These are phyloP conservation scores for Tolypocladium album DNA, from an alignment of 2,329 filamentous ascomycete species.

Conservation along the genomic window DNA sequence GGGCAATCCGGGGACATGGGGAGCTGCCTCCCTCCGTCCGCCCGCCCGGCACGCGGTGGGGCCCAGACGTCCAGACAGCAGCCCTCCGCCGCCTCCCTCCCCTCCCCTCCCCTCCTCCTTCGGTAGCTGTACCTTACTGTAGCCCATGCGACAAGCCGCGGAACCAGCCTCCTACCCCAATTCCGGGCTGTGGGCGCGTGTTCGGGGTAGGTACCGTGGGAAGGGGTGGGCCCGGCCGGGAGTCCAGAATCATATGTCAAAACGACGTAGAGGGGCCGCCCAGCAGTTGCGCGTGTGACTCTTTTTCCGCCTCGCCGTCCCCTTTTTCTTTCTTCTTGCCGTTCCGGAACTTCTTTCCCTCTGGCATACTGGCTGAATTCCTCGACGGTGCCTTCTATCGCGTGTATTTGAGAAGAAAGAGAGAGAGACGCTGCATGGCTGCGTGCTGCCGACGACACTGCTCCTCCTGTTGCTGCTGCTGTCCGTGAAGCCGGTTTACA, in stretches of 20 bases:
- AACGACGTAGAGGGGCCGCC: neutral
- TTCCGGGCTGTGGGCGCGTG: neutral
- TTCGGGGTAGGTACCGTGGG: neutral
- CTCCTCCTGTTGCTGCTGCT: neutral
- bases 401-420: no score
- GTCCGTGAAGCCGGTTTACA: neutral
- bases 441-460: neutral
- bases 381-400: neutral
- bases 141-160: neutral
- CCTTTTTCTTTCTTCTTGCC: neutral
- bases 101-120: neutral
- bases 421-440: neutral
- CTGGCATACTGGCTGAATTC: neutral
- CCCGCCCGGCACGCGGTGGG: neutral
- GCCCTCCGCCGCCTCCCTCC: neutral
- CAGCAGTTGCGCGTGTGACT: neutral
- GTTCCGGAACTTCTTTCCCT: neutral
- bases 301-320: neutral
- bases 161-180: neutral
- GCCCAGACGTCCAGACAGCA: neutral
- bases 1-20: neutral
- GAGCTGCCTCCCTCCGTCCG: neutral
- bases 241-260: constrained; percentile 5
- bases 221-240: neutral
- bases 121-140: no score